phyloP scores from a whole-genome alignment of 768 basidiomycete genomes.

The Xerocomus spinulosus region DNA sequence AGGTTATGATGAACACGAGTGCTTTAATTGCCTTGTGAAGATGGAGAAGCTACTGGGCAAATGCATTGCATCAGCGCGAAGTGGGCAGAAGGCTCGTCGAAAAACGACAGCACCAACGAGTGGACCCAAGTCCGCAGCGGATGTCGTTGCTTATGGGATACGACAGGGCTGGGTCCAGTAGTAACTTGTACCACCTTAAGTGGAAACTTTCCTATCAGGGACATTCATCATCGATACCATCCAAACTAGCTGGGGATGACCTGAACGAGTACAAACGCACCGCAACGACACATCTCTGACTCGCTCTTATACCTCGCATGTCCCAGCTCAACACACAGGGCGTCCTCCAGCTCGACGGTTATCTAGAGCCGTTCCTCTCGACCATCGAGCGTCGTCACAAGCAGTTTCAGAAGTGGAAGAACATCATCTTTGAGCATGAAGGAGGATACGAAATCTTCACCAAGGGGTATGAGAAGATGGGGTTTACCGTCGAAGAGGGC shows the following conservation, averaged over 20 bases:
- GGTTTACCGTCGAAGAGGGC: constrained; percentile 65
- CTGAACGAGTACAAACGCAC: constrained; percentile 6
- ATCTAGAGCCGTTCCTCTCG: constrained; percentile 68
- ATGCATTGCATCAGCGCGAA: constrained; percentile 38
- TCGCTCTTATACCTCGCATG: constrained; percentile 14
- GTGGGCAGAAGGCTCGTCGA: constrained; percentile 31
- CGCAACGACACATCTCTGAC: constrained; percentile 2
- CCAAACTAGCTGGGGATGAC: not conserved
- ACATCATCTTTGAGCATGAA: constrained; percentile 69
- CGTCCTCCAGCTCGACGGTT: constrained; percentile 63
- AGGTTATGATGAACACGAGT: constrained; percentile 60
- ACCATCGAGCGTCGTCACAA: constrained; percentile 68
- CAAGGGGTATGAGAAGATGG: constrained; percentile 54
- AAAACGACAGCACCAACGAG: constrained; percentile 28
- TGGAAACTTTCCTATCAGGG: constrained; percentile 16
- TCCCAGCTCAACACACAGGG: constrained; percentile 54
- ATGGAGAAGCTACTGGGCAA: constrained; percentile 55
- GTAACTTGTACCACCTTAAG: constrained; percentile 12
- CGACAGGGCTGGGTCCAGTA: constrained; percentile 58
- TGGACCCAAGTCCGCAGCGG: constrained; percentile 43
- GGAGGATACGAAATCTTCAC: constrained; percentile 77
- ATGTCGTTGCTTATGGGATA: constrained; percentile 57
- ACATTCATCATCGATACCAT: not conserved
- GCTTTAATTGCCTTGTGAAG: constrained; percentile 64
- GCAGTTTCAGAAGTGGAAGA: constrained; percentile 69